Conservation (phyloP, 2,329 filamentous ascomycete species). For the Ramularia endophylla region DNA sequence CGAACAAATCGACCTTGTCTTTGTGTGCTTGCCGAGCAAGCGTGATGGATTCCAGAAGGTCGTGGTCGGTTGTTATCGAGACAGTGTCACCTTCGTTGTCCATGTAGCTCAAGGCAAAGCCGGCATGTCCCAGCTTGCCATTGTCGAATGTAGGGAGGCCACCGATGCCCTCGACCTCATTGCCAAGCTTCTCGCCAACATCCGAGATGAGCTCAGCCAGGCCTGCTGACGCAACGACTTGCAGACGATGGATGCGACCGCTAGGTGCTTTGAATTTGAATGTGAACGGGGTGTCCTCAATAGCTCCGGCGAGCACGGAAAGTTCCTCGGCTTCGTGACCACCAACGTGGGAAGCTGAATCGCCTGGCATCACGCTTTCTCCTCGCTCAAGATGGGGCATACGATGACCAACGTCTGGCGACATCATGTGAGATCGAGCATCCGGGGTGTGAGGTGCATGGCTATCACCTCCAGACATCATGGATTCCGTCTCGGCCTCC, state of each 20-base stretch:
- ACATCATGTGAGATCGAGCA: constrained; percentile 66
- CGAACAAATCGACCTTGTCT: constrained; percentile 96
- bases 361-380: constrained; percentile 84
- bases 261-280: constrained; percentile 99
- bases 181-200: constrained; percentile 78
- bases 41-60: constrained; percentile 82
- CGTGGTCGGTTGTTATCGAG: constrained; percentile 92
- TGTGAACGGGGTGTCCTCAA: constrained; percentile 72
- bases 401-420: constrained; percentile 62
- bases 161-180: constrained; percentile 76
- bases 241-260: constrained; percentile 86
- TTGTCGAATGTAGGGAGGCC: constrained; percentile 73
- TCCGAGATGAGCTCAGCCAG: constrained; percentile 70
- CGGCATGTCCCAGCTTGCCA: constrained; percentile 66
- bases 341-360: constrained; percentile 90
- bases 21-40: constrained; percentile 69
- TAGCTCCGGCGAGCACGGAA: constrained; percentile 55
- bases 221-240: constrained; percentile 74
- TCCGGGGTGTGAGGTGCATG: constrained; percentile 60
- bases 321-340: constrained; percentile 64
- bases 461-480: constrained; percentile 76
- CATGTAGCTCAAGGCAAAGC: constrained; percentile 90
- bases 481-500: constrained; percentile 89
- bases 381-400: constrained; percentile 56
- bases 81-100: constrained; percentile 97